A percentile compares a stretch with the other conserved stretches of the same genome.
Evolutionary conservation across 2,329 filamentous ascomycete genomes (phyloP).

Genomic region (Phialocephala subalpina): DNA sequence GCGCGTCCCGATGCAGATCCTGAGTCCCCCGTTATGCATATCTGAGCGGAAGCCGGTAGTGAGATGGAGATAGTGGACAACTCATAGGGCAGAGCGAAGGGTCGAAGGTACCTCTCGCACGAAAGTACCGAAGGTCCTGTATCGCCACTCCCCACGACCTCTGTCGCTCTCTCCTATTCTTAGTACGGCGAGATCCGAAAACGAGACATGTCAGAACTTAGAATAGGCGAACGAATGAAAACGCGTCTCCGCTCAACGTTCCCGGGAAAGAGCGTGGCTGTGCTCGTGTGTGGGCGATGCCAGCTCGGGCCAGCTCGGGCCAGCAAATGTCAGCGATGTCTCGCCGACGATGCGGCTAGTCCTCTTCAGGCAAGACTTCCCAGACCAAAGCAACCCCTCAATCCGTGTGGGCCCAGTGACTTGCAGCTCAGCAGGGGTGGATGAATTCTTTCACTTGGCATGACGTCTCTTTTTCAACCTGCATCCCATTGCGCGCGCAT

Average conservation of each 20-base stretch:
- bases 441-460: no score
- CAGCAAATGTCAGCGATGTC: no score
- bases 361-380: not conserved
- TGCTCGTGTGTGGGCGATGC: not conserved
- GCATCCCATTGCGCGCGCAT: no score
- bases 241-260: not conserved
- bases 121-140: no score
- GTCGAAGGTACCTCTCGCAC: no score
- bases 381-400: not conserved
- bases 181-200: not conserved
- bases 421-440: no score
- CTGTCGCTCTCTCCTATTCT: not conserved
- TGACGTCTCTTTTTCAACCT: no score
- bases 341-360: not conserved
- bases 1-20: not conserved
- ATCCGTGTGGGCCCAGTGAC: no score
- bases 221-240: not conserved
- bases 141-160: not conserved
- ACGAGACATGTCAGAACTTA: not conserved
- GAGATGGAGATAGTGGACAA: conserved; percentile 1
- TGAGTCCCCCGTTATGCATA: not conserved
- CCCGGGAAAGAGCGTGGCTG: not conserved
- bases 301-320: no score
- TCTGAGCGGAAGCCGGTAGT: not conserved
- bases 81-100: conserved; percentile 1